Percentiles rank a stretch among this genome's conserved stretches.
These are phyloP conservation scores for Podaxis sp. DNA, from an alignment of 768 basidiomycete genomes.

Conservation along the genomic window DNA sequence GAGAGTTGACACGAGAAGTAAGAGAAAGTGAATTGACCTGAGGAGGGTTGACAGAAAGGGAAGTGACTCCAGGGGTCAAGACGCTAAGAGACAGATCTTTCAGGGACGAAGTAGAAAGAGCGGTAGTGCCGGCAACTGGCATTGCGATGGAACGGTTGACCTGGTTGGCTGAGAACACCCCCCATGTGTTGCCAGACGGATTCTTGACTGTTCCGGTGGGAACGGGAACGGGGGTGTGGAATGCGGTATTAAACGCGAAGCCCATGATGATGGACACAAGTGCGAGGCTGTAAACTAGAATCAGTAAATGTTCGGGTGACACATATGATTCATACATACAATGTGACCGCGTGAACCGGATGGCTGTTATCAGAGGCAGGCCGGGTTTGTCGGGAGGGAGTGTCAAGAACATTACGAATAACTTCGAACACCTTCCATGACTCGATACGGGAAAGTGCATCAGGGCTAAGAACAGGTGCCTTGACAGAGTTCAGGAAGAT, in stretches of 20 bases:
- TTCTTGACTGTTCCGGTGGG: slow-evolving; percentile 34
- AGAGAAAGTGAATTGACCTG: slow-evolving; percentile 21
- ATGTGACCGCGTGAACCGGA: slow-evolving; percentile 58
- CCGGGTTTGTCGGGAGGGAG: slow-evolving; percentile 38
- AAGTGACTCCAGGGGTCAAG: slow-evolving; percentile 47
- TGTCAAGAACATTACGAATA: slow-evolving; percentile 43
- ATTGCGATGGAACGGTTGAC: slow-evolving; percentile 36
- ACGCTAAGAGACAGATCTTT: slow-evolving; percentile 55
- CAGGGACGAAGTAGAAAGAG: slow-evolving; percentile 37
- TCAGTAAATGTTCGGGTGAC: slow-evolving; percentile 16
- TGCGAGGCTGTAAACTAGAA: slow-evolving; percentile 51
- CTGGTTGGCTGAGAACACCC: slow-evolving; percentile 36
- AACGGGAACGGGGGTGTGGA: slow-evolving; percentile 36
- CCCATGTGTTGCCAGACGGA: slow-evolving; percentile 31
- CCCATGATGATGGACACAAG: slow-evolving; percentile 69
- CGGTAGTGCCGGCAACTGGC: slow-evolving; percentile 28
- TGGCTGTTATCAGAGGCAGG: slow-evolving; percentile 42
- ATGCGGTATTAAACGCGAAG: slow-evolving; percentile 52
- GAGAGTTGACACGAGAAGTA: slow-evolving; percentile 18
- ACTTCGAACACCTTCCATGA: slow-evolving; percentile 42
- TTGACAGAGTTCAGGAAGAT: slow-evolving; percentile 36
- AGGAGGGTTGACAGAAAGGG: slow-evolving; percentile 31
- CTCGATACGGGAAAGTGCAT: slow-evolving; percentile 42
- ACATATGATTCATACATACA: slow-evolving; percentile 46
- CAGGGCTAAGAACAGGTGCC: slow-evolving; percentile 45